phyloP scores from a whole-genome alignment of 2,329 filamentous ascomycete genomes.

The Penicillium sp. region DNA sequence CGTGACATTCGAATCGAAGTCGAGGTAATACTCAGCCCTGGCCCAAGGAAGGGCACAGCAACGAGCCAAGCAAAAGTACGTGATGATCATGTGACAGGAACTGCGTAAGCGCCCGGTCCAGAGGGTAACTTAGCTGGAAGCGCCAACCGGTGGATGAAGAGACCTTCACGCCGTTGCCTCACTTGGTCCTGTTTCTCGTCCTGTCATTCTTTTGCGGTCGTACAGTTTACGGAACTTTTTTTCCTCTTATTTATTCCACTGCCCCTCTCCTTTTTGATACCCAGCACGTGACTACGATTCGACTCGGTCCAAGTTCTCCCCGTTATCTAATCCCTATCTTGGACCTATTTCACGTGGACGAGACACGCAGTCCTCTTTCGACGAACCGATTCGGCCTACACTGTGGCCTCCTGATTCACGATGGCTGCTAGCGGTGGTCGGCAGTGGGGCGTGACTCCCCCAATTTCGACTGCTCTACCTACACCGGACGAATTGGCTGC shows the following conservation, averaged over 20 bases:
- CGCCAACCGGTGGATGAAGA: slow-evolving; percentile 7
- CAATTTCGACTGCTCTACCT: slow-evolving; percentile 76
- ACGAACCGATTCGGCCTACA: background rate
- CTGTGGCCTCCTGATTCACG: background rate
- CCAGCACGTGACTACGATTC: slow-evolving; percentile 8
- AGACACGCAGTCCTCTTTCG: background rate
- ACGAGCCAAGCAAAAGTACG: background rate
- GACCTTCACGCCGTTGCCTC: slow-evolving; percentile 12
- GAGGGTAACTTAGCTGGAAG: background rate
- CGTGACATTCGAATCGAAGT: too few species aligned
- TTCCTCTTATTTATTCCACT: slow-evolving; percentile 3
- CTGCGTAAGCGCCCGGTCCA: slow-evolving; percentile 23
- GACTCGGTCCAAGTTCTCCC: background rate
- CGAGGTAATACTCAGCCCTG: background rate
- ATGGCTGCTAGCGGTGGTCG: slow-evolving; percentile 44
- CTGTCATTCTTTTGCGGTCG: slow-evolving; percentile 14
- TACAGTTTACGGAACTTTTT: slow-evolving; percentile 4
- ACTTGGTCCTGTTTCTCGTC: slow-evolving; percentile 1
- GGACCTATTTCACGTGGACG: slow-evolving; percentile 5
- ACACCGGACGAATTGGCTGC: slow-evolving; percentile 74
- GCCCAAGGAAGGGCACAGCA: background rate
- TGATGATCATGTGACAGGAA: slow-evolving; percentile 19
- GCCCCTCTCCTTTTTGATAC: background rate
- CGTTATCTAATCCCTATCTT: slow-evolving; percentile 24
- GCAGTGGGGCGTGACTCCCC: slow-evolving; percentile 76